Conservation (phyloP, 2,329 filamentous ascomycete genomes). For the Venturia asperata region DNA sequence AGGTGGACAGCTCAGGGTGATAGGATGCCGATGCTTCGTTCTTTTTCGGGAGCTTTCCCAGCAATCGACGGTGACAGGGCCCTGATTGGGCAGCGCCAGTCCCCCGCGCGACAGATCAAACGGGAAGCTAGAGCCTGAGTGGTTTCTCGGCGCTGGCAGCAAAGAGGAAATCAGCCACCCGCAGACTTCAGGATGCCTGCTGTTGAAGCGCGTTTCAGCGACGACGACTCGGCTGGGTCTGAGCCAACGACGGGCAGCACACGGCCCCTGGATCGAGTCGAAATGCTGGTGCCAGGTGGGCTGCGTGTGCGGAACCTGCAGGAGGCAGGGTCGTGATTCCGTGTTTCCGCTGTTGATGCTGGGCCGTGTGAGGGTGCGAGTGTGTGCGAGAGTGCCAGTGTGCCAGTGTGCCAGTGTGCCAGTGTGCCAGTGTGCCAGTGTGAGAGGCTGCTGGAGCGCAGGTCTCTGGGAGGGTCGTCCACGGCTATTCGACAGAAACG, state of each 20-base stretch:
- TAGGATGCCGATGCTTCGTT: slow-evolving; percentile 1
- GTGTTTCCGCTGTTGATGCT: neutral
- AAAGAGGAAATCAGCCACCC: neutral
- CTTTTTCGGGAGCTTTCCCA: slow-evolving; percentile 4
- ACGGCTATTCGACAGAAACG: neutral
- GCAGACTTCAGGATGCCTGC: neutral
- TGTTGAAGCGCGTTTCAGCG: slow-evolving; percentile 2
- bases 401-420: too few species aligned
- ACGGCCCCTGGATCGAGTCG: neutral
- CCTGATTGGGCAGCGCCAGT: neutral
- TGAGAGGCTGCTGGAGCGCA: neutral
- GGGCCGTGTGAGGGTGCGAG: too few species aligned
- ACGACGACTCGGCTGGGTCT: neutral
- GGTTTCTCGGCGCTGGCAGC: neutral
- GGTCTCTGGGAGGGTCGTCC: neutral
- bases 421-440: too few species aligned
- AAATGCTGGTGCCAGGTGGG: neutral
- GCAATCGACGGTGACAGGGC: neutral
- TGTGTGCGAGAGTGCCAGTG: too few species aligned
- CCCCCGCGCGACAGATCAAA: slow-evolving; percentile 14
- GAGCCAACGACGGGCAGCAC: slow-evolving; percentile 1
- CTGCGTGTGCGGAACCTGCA: neutral
- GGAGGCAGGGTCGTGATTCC: slow-evolving; percentile 3
- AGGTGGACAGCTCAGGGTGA: slow-evolving; percentile 4
- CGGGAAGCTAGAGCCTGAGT: slow-evolving; percentile 8